Evolutionary conservation across 2,329 filamentous ascomycete species (phyloP).

Genomic region (Penicillium thymicola): DNA sequence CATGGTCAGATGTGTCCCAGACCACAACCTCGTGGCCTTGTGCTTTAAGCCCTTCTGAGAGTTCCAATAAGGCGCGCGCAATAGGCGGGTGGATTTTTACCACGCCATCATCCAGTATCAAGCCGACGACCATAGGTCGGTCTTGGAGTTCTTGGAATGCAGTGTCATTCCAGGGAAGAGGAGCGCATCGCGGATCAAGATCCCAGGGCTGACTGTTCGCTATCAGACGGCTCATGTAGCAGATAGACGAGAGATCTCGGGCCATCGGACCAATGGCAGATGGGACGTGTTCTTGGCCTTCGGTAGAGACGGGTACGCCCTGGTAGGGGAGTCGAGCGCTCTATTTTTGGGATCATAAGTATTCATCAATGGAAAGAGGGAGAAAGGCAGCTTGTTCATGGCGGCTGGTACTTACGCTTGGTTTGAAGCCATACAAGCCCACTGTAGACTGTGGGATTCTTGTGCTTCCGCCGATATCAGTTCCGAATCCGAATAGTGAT

Average conservation of each 20-base stretch:
- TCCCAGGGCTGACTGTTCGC: conserved; percentile 52
- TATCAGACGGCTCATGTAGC: conserved; percentile 49
- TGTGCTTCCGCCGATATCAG: conserved; percentile 53
- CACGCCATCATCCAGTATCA: conserved; percentile 53
- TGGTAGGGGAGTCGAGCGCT: conserved; percentile 57
- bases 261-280: conserved; percentile 61
- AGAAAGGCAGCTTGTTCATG: not conserved
- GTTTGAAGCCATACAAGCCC: conserved; percentile 51
- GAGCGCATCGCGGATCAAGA: conserved; percentile 52
- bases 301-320: conserved; percentile 59
- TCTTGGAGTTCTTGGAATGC: conserved; percentile 42
- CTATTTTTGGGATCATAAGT: conserved; percentile 32
- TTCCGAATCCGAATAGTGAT: conserved; percentile 49
- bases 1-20: conserved; percentile 53
- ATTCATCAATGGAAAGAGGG: not conserved
- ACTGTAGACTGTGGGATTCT: conserved; percentile 50
- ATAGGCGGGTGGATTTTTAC: conserved; percentile 56
- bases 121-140: conserved; percentile 49
- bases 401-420: conserved; percentile 29
- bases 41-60: conserved; percentile 36
- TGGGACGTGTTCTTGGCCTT: conserved; percentile 63
- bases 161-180: conserved; percentile 53
- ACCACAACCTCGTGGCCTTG: conserved; percentile 55
- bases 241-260: conserved; percentile 51
- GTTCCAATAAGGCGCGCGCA: conserved; percentile 42